Evolutionary conservation across 352 stramenopile genomes (phyloP).

Genomic region (Stephanocyclus meneghinianus): DNA sequence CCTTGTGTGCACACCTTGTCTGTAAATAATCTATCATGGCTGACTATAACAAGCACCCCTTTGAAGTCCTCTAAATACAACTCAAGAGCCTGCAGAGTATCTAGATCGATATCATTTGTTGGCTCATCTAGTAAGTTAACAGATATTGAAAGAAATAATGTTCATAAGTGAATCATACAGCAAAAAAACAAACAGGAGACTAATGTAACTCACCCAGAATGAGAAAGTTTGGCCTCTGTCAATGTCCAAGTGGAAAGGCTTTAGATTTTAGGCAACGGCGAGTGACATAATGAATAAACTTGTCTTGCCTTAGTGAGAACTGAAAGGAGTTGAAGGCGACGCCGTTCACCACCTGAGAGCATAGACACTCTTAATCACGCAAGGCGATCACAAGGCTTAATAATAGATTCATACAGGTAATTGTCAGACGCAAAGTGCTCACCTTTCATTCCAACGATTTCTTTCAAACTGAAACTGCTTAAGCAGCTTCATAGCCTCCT

Average conservation of each 20-base stretch:
- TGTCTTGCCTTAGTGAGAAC: constrained; percentile 66
- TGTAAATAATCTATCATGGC: constrained; percentile 95
- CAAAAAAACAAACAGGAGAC: background rate
- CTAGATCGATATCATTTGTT: constrained; percentile 73
- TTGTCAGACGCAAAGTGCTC: background rate
- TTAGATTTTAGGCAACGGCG: constrained; percentile 1
- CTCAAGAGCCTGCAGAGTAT: constrained; percentile 83
- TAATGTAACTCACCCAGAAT: constrained; percentile 59
- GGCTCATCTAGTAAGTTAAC: constrained; percentile 24
- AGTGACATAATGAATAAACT: background rate
- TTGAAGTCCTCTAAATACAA: constrained; percentile 92
- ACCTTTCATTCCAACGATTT: constrained; percentile 74
- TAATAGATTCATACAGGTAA: background rate
- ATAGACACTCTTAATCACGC: constrained; percentile 55
- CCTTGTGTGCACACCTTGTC: constrained; percentile 55
- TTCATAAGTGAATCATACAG: background rate
- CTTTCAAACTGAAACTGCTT: constrained; percentile 78
- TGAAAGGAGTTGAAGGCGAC: constrained; percentile 75
- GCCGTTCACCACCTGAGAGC: constrained; percentile 73
- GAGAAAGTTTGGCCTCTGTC: constrained; percentile 77
- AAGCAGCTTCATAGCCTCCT: constrained; percentile 76
- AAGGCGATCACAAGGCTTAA: background rate
- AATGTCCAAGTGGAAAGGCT: background rate
- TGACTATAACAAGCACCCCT: constrained; percentile 94
- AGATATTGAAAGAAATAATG: background rate